Base-by-base conservation (phyloP, 345 rosid genomes). In the Citrus inodora region DNA sequence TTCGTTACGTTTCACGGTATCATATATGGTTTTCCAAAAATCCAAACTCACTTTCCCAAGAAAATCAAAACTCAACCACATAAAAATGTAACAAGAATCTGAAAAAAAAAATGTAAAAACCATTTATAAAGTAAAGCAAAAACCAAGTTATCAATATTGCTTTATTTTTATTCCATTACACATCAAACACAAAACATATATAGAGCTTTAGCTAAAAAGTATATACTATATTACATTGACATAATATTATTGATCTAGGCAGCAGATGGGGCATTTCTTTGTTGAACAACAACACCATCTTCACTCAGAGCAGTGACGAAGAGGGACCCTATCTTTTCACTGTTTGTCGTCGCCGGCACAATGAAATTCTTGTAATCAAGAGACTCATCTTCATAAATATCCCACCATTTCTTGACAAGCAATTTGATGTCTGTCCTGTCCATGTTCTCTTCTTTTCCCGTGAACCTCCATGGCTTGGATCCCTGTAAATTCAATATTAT, bases 401-500 rank as follows among this genome's bases (percentile, higher is more conserved):
- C 89, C 90, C 92, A 87, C 95, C 93, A 92, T 73, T 85, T 85
- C 59, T 90, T 78, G 85, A 92, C 91, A 69, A 90, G 35, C 68
- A 79, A 42, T 71, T 88, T 87, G 48, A 91, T 86, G 77, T 90
- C 93, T 7, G 87, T 87, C 63, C 92, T 85, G 0, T 86, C 88
- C 93, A 92, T 87, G 80, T 90, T 85, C 70, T 79, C 88, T 71
- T 85, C 92, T n/a, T 77, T 56, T 27, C 89, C 95, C 0, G 89
- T 87, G 81, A 53, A 88, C 81, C 88, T 88, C 95, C 95, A 90
- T 7, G 95, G 95, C 81, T 92, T 92, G 4, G 91, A 67, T 28
- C 95, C 95, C 95, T 89, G 22, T 1, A 28, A 7, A 75, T 17
- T 66, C 67, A 32, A 63, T 53, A 19, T 7, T 35, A 70, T 25